These are phyloP conservation scores for Leucocoprinus birnbaumii DNA, from an alignment of 768 basidiomycete species.

Conservation along the genomic window DNA sequence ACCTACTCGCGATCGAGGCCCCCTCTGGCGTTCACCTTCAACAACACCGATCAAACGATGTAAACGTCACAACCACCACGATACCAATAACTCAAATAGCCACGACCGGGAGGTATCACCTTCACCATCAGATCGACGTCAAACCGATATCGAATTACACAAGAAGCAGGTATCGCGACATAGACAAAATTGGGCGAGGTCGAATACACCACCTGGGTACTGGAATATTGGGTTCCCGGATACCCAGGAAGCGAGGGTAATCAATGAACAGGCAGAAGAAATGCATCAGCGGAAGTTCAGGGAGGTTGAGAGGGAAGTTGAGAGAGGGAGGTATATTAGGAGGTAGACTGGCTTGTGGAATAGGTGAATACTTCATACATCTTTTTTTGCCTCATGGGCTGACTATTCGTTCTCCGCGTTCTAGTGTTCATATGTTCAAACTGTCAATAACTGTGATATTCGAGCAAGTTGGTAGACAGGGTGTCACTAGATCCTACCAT, in stretches of 20 bases:
- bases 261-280: constrained; percentile 70
- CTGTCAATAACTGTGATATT: too few species aligned
- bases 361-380: not conserved
- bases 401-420: not conserved
- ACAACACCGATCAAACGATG: constrained; percentile 28
- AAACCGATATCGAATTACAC: constrained; percentile 44
- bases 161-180: constrained; percentile 72
- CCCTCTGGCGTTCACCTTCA: constrained; percentile 71
- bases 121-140: constrained; percentile 15
- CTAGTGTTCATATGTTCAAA: too few species aligned
- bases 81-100: constrained; percentile 2
- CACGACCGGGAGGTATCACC: constrained; percentile 10
- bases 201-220: constrained; percentile 80
- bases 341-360: constrained; percentile 14
- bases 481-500: not conserved
- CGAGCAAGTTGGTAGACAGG: too few species aligned
- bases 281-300: constrained; percentile 69
- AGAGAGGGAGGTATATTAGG: constrained; percentile 39
- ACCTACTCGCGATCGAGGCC: constrained; percentile 60
- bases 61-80: constrained; percentile 25
- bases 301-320: constrained; percentile 57
- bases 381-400: not conserved
- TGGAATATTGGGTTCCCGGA: constrained; percentile 90
- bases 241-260: constrained; percentile 76
- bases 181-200: constrained; percentile 65